These are phyloP conservation scores for Pichia sp. DNA, from an alignment of 1,139 yeast species.

Conservation along the genomic window DNA sequence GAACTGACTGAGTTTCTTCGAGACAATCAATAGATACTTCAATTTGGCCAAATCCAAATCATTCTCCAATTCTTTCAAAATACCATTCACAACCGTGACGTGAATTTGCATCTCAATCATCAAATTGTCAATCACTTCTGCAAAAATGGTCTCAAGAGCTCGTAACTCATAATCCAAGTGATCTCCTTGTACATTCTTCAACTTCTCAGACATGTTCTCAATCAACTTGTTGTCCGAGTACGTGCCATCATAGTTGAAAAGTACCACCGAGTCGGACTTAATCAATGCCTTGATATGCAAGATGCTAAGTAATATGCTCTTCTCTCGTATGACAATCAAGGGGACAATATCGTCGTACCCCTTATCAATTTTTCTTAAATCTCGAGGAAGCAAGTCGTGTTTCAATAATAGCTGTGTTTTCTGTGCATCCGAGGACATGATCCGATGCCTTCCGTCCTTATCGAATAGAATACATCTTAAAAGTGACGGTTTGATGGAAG, in stretches of 20 bases:
- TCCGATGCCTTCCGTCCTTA: slow-evolving; percentile 59
- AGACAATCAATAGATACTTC: slow-evolving; percentile 70
- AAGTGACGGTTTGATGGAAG: slow-evolving; percentile 12
- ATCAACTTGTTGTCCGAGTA: slow-evolving; percentile 65
- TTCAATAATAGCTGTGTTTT: slow-evolving; percentile 68
- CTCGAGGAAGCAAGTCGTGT: slow-evolving; percentile 75
- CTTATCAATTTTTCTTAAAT: slow-evolving; percentile 79
- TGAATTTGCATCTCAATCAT: slow-evolving; percentile 82
- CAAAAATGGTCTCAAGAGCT: slow-evolving; percentile 82
- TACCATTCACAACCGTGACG: slow-evolving; percentile 63
- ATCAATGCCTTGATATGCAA: slow-evolving; percentile 84
- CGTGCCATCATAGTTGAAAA: slow-evolving; percentile 64
- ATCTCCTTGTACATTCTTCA: slow-evolving; percentile 32
- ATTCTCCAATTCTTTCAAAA: slow-evolving; percentile 75
- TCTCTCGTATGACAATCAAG: slow-evolving; percentile 68
- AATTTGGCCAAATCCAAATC: slow-evolving; percentile 79
- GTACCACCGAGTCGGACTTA: slow-evolving; percentile 70
- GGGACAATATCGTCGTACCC: slow-evolving; percentile 88
- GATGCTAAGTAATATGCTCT: slow-evolving; percentile 72
- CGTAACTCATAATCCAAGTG: slow-evolving; percentile 65
- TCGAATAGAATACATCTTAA: slow-evolving; percentile 73
- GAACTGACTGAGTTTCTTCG: slow-evolving; percentile 74
- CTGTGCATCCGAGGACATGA: slow-evolving; percentile 71
- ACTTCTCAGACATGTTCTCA: slow-evolving; percentile 78
- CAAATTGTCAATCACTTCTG: slow-evolving; percentile 74